Percentiles rank a stretch among this genome's conserved stretches.
These are phyloP conservation scores for Candida namnaoensis DNA, from an alignment of 805 yeast species.

Conservation along the genomic window DNA sequence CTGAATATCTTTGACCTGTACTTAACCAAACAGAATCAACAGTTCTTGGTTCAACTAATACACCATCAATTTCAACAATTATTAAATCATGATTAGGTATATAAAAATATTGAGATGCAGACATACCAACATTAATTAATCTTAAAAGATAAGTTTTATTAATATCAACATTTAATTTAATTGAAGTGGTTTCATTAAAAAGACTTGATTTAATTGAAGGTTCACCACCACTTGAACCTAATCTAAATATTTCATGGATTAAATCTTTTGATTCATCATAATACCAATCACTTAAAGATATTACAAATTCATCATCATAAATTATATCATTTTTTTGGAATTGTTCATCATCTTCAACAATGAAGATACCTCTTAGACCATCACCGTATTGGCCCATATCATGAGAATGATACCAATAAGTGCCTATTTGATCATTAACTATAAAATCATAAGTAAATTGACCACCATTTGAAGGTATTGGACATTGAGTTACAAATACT, in stretches of 20 bases:
- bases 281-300: slow-evolving; percentile 41
- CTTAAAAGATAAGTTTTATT: slow-evolving; percentile 38
- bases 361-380: slow-evolving; percentile 39
- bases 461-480: slow-evolving; percentile 31
- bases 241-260: slow-evolving; percentile 28
- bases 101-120: slow-evolving; percentile 45
- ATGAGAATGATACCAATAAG: slow-evolving; percentile 52
- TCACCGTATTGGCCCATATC: slow-evolving; percentile 35
- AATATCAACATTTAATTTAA: slow-evolving; percentile 34
- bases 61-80: slow-evolving; percentile 54
- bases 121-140: slow-evolving; percentile 47
- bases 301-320: slow-evolving; percentile 38
- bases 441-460: slow-evolving; percentile 33
- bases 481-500: slow-evolving; percentile 37
- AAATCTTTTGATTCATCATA: slow-evolving; percentile 28
- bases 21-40: slow-evolving; percentile 44
- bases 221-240: slow-evolving; percentile 34
- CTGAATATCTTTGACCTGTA: slow-evolving; percentile 73
- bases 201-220: slow-evolving; percentile 37
- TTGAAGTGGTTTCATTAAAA: slow-evolving; percentile 38
- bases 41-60: slow-evolving; percentile 38
- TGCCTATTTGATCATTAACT: slow-evolving; percentile 31
- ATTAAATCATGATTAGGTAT: slow-evolving; percentile 45
- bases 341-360: slow-evolving; percentile 27
- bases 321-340: slow-evolving; percentile 14